Evolutionary conservation across 495 filamentous ascomycete species (phyloP).

Genomic region (Xeromyces bisporus): DNA sequence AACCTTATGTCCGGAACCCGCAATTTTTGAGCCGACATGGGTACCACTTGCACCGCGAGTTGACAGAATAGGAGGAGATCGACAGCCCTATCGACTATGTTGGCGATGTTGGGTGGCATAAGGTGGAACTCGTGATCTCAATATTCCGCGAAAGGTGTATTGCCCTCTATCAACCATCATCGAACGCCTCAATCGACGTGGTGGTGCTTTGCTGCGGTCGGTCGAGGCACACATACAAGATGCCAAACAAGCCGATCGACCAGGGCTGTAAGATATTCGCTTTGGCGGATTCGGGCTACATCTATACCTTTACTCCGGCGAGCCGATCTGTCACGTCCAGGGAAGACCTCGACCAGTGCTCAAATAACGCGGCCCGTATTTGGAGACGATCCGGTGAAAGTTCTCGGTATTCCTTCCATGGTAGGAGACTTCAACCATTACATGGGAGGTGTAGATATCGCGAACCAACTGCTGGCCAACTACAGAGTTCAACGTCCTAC

Average conservation of each 20-base stretch:
- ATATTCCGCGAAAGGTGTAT: not conserved
- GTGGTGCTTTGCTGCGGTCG: not conserved
- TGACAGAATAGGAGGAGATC: too few species aligned
- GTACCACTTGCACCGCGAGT: too few species aligned
- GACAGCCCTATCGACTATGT: too few species aligned
- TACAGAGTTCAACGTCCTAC: too few species aligned
- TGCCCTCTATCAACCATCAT: not conserved
- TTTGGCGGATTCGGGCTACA: not conserved
- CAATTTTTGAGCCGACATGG: too few species aligned
- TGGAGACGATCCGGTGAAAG: not conserved
- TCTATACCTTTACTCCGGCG: not conserved
- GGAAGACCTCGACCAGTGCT: not conserved
- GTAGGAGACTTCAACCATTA: not conserved
- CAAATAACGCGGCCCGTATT: not conserved
- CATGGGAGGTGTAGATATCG: too few species aligned
- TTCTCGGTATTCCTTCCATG: not conserved
- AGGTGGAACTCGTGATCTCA: not conserved
- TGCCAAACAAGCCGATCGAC: not conserved
- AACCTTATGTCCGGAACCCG: too few species aligned
- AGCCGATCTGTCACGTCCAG: not conserved
- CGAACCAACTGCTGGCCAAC: too few species aligned
- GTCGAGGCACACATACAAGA: not conserved
- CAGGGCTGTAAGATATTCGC: not conserved
- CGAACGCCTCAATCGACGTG: not conserved
- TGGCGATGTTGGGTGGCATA: slow-evolving; percentile 16